Evolutionary conservation across 1,284 basidiomycete genomes (phyloP), one percentile per base, ranked within the genome.

Genomic region (Tilletia horrida): DNA sequence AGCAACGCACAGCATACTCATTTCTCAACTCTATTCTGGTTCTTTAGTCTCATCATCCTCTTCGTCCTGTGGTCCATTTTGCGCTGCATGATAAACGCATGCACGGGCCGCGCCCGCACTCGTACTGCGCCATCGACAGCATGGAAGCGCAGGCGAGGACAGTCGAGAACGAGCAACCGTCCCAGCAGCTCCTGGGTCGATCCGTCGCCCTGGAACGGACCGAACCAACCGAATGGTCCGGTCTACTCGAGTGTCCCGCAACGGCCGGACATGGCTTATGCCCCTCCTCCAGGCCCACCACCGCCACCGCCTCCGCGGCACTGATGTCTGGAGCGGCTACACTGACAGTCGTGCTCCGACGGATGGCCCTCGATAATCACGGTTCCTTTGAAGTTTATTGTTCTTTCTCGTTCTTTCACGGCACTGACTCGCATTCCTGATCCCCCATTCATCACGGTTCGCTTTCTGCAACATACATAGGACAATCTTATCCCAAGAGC

Each of bases 1-100:
- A 40, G 4, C 35, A 11, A 4, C 4, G 11, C 35, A 40, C 35
- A 11, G 35, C n/a, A n/a, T n/a, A n/a, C n/a, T n/a, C n/a, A n/a
- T n/a, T n/a, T n/a, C n/a, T n/a, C n/a, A n/a, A n/a, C n/a, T n/a
- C n/a, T n/a, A n/a, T n/a, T 23, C 16, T 48, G 45, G 3, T 14
- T 14, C 23, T 21, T 6, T 2, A 75, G 65, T 35, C 66, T 77
- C 63, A 67, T 77, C 13, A 73, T 76, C 0, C 65, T 77, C 43
- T 31, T 67, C 13, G 65, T 77, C n/a, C 69, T 76, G 13, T 69
- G 62, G 29, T 57, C 63, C 31, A 62, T 77, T 14, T 27, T 72
- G 2, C 65, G 72, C 29, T 69, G 76, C 65, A 18, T 59, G 3
- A 31, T 35, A 25, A 31, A 35, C 27, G 14, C 25, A 7, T 73